Conservation (phyloP, 306 rosid species). For the barrel medic (Medicago truncatula) region MtrunA17r5.0-ANR NC_053043.1:40774001-40774500, state of each 20-base stretch:
- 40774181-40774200: constrained; percentile 68
- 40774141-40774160: constrained; percentile 73
- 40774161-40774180: constrained; percentile 81
- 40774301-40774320: constrained; percentile 66
- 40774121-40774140: constrained; percentile 78
- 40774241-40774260: constrained; percentile 74
- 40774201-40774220: constrained; percentile 75
- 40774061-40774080: constrained; percentile 48
- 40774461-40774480: constrained; percentile 68
- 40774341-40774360: constrained; percentile 46
- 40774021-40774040: constrained; percentile 34
- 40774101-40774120: constrained; percentile 76
- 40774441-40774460: constrained; percentile 61
- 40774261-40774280: constrained; percentile 68
- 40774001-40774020: constrained; percentile 42
- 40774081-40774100: constrained; percentile 78
- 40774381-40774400: constrained; percentile 54
- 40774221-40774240: constrained; percentile 76
- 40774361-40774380: constrained; percentile 57
- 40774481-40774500: constrained; percentile 63
- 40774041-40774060: constrained; percentile 47
- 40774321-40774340: constrained; percentile 69
- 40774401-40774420: constrained; percentile 60
- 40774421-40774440: constrained; percentile 45
- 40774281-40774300: constrained; percentile 66